Conservation (phyloP, 805 yeast species). For the Candida railenensis region DNA sequence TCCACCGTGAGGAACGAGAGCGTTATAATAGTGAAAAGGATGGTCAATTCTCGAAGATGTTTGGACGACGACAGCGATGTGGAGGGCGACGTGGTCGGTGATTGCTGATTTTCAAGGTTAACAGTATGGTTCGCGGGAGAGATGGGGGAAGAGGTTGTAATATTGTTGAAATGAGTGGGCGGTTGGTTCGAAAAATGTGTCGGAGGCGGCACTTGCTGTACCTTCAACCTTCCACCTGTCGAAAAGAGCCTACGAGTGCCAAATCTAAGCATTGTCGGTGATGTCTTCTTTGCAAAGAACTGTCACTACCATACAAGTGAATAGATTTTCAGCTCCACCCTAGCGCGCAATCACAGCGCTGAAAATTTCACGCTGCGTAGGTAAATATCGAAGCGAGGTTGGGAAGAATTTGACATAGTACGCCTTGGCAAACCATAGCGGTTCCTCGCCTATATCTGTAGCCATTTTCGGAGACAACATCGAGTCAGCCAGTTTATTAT, state of each 20-base stretch:
- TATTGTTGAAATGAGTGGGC: background rate
- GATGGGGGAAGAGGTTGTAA: background rate
- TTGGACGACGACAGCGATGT: background rate
- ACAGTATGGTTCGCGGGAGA: background rate
- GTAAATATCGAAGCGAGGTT: too few relatives aligned
- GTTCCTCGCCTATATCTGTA: too few relatives aligned
- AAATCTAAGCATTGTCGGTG: background rate
- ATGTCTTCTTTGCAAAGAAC: background rate
- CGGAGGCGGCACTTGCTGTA: slow-evolving; percentile 1
- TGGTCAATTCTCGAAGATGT: slow-evolving; percentile 36
- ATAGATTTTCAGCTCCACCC: too few relatives aligned
- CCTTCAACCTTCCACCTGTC: background rate
- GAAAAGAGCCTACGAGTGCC: background rate
- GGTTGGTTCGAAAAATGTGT: slow-evolving; percentile 1
- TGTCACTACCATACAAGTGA: too few relatives aligned
- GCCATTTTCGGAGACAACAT: too few relatives aligned
- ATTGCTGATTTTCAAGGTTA: background rate
- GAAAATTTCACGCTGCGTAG: too few relatives aligned
- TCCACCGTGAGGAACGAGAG: slow-evolving; percentile 52
- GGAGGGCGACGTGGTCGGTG: background rate
- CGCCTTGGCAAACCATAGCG: too few relatives aligned
- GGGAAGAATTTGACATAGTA: too few relatives aligned
- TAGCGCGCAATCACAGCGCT: too few relatives aligned
- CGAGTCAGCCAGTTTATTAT: too few relatives aligned
- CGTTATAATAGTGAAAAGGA: slow-evolving; percentile 42